A percentile compares a stretch with the other conserved stretches of the same genome.
These are phyloP conservation scores for Inga oerstediana DNA, from an alignment of 306 rosid species.

Conservation along the genomic window DNA sequence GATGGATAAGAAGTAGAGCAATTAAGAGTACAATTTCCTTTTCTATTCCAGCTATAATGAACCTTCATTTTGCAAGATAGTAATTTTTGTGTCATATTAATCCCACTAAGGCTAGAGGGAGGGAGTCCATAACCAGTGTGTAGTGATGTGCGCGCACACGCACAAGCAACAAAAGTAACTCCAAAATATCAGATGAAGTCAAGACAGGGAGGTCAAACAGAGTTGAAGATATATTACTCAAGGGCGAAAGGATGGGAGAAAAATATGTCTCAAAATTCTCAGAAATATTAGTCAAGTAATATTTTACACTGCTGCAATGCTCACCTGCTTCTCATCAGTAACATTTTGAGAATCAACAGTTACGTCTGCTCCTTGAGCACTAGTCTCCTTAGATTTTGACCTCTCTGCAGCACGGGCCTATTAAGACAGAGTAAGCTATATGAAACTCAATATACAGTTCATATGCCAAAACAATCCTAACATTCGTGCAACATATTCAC, in stretches of 20 bases:
- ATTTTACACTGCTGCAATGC: constrained; percentile 24
- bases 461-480: constrained; percentile 1
- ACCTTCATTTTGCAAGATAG: neutral
- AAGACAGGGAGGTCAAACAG: neutral
- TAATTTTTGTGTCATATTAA: neutral
- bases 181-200: neutral
- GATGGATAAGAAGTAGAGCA: neutral
- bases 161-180: neutral
- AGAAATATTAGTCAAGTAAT: constrained; percentile 10
- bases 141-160: neutral
- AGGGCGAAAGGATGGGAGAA: neutral
- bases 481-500: constrained; percentile 37
- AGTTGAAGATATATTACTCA: neutral
- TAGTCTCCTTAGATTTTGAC: constrained; percentile 54
- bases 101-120: neutral
- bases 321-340: constrained; percentile 51
- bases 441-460: constrained; percentile 28
- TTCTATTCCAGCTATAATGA: neutral
- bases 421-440: constrained; percentile 29
- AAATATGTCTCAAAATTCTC: neutral
- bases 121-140: neutral
- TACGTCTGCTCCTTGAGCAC: constrained; percentile 47
- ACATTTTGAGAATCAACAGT: constrained; percentile 44
- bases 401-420: constrained; percentile 68
- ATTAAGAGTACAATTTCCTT: neutral